phyloP scores from a whole-genome alignment of 495 filamentous ascomycete genomes.

The Penicillium odoratum region DNA sequence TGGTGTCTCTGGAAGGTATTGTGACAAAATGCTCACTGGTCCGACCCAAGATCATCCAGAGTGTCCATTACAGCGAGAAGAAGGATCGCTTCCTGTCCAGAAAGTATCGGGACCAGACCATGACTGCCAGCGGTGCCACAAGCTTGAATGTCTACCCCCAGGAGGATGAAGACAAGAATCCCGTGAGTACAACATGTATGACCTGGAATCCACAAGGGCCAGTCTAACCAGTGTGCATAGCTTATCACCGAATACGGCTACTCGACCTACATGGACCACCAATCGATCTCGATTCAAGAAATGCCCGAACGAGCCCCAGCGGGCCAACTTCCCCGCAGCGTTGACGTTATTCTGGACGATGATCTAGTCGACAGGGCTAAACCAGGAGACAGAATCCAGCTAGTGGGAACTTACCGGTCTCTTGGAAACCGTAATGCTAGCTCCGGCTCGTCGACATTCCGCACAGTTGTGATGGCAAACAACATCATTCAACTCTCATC shows the following conservation, averaged over 20 bases:
- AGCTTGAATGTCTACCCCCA: constrained; percentile 91
- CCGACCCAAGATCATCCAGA: constrained; percentile 93
- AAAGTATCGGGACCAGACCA: constrained; percentile 93
- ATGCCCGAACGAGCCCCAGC: constrained; percentile 98
- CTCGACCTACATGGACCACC: constrained; percentile 94
- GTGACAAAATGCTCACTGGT: constrained; percentile 96
- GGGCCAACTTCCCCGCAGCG: constrained; percentile 90
- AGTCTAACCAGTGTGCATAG: constrained; percentile 30
- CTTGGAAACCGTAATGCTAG: constrained; percentile 91
- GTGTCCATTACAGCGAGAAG: constrained; percentile 90
- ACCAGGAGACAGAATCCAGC: constrained; percentile 92
- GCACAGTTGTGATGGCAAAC: constrained; percentile 90
- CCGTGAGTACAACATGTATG: constrained; percentile 38
- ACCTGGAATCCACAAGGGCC: background rate
- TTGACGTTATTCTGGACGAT: constrained; percentile 97
- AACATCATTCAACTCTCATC: constrained; percentile 94
- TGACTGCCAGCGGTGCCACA: constrained; percentile 82
- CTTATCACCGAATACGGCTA: constrained; percentile 95
- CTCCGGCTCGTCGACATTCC: constrained; percentile 85
- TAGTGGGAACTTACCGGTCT: constrained; percentile 91
- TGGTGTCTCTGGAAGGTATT: constrained; percentile 97
- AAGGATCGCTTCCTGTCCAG: constrained; percentile 80
- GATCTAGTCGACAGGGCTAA: constrained; percentile 95
- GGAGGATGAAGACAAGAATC: constrained; percentile 82
- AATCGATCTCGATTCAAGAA: constrained; percentile 98